Evolutionary conservation across 2,329 filamentous ascomycete species (phyloP), one percentile per base, ranked within the genome.

Genomic region (Alternaria alternata): DNA sequence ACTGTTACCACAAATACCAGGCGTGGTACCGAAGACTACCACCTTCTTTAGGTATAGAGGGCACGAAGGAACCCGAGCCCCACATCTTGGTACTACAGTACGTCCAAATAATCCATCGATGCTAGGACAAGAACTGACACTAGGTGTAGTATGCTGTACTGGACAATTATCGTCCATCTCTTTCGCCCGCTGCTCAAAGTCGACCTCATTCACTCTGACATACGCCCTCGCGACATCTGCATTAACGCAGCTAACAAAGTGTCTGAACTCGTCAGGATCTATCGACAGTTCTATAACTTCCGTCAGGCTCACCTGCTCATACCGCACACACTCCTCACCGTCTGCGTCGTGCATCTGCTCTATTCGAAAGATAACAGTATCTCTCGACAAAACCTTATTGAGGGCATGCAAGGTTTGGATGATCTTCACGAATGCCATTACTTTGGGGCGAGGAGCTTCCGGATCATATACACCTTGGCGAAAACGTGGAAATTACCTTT

Each of bases 71-170:
- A 61, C 91, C 91, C 53, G 89, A 90, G 3, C 90, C 91, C 11
- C 88, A 91, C 46, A 89, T 92, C 36, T 79, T 93, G 20, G 89
- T 91, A 62, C 85, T 90, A 38, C 90, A 93, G 90, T 92, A 81
- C 82, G 90, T 84, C n/a, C 9, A 22, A 48, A 8, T 9, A 24
- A 34, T 3, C 6, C n/a, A 14, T 20, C 22, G 5, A 20, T 28
- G 39, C 39, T 43, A 36, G 36, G 9, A 12, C 38, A 48, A 6
- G 61, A 48, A 52, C 66, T 68, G 53, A 72, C 54, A 38, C 12
- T 16, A 20, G 12, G 48, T 16, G 2, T 4, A 77, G 75, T 74
- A 89, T 91, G 88, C 88, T 91, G 64, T 90, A 91, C 71, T 86
- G 91, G 69, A 89, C 88, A 62, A 85, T 87, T 30, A 89, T 89